Percentiles rank a stretch among this genome's conserved stretches.
Conservation (phyloP, 2,329 filamentous ascomycete genomes). For the Westerdykella aurantiaca region DNA sequence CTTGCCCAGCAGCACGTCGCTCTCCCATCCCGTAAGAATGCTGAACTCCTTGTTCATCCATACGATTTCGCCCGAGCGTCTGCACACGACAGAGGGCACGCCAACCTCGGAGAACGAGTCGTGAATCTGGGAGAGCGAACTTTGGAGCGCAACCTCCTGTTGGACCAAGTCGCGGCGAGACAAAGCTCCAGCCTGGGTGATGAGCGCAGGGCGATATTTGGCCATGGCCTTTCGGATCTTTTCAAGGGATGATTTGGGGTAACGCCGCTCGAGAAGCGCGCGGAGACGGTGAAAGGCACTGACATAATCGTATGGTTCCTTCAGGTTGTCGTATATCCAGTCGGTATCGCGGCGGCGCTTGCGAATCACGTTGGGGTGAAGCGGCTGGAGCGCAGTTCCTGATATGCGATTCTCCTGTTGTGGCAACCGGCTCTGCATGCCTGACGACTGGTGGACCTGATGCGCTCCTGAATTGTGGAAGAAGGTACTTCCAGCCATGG, state of each 20-base stretch:
- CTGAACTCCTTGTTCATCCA: conserved; percentile 95
- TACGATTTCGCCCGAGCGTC: conserved; percentile 89
- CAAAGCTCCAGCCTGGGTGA: conserved; percentile 83
- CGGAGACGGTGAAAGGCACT: conserved; percentile 85
- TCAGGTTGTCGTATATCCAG: conserved; percentile 81
- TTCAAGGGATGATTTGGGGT: conserved; percentile 68
- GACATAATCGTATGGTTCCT: conserved; percentile 86
- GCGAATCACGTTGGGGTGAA: conserved; percentile 30
- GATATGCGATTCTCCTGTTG: conserved; percentile 18
- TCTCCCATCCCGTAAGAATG: conserved; percentile 91
- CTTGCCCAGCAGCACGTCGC: conserved; percentile 80
- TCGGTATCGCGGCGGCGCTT: conserved; percentile 66
- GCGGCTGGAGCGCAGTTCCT: conserved; percentile 27
- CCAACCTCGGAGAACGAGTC: conserved; percentile 83
- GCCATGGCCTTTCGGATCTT: conserved; percentile 83
- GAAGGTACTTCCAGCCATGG: conserved; percentile 30
- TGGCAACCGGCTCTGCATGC: conserved; percentile 16
- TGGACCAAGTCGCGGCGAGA: conserved; percentile 87
- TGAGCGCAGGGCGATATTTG: conserved; percentile 87
- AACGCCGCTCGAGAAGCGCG: conserved; percentile 70
- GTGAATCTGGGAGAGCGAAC: conserved; percentile 87
- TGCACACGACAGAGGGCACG: conserved; percentile 85
- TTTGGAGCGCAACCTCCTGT: conserved; percentile 95
- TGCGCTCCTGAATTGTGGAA: conserved; percentile 29
- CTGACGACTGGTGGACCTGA: conserved; percentile 20